Base-by-base conservation (phyloP, 1,139 yeast genomes). In the Starmera stellimalicola region DNA sequence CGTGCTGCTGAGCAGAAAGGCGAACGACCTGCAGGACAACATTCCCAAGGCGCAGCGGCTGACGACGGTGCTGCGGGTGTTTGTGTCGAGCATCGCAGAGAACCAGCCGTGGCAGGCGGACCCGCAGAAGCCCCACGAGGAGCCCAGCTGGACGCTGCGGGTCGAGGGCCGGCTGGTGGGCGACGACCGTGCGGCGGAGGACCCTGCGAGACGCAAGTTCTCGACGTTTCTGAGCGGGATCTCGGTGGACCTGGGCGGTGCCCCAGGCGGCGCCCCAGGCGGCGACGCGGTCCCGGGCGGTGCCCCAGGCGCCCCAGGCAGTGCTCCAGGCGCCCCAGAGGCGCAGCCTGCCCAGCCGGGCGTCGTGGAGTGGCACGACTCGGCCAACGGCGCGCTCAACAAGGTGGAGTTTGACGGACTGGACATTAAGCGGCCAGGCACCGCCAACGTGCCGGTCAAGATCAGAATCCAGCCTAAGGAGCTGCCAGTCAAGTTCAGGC, bases 71-170 rank as follows among this genome's bases (percentile, higher is more conserved):
- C 65, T 91, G 50, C 72, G 98, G 38, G 72, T 91, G 17, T 91
- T 80, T 52, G 65, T 93, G 22, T 85, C 91, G 48, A 87, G 84
- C 54, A 79, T 85, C 3, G 67, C 81, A 29, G 82, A 77, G 41
- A 83, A 84, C 54, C 97, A 91, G 59, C 85, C 93, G 30, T 91
- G 98, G 98, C 97, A 88, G 53, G 65, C 64, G 33, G 65, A 62
- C 37, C 58, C 63, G 34, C 48, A 39, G 43, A 51, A 38, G 47
- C 54, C 38, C 42, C 47, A 31, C 37, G 54, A 37, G 12, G 73
- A 66, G 32, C 73, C 93, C 7, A 53, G 73, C 6, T 91, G 96
- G 96, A 82, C 93, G 1, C 65, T 91, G 45, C 68, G 94, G 37
- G 73, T 91, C 16, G 97, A 91, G 57, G 98, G 98, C 9, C 66